Evolutionary conservation across 306 rosid species (phyloP).

Genomic region (Luffa acutangula): DNA sequence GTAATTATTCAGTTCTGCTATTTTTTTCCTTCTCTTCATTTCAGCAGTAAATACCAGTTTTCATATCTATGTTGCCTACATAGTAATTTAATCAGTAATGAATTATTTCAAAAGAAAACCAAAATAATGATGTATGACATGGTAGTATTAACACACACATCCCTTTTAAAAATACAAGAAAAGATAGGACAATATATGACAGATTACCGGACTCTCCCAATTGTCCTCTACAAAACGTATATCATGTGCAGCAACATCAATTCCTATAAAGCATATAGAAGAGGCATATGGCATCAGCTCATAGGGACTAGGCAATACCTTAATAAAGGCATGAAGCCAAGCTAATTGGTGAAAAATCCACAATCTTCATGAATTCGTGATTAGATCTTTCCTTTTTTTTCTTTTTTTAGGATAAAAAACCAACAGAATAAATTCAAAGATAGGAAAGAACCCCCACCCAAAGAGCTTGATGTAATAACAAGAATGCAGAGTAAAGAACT

Average conservation of each 20-base stretch:
- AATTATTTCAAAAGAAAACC: not conserved
- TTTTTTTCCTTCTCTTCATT: not conserved
- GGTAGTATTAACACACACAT: not conserved
- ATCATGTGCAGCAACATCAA: constrained; percentile 79
- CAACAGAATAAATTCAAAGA: no score
- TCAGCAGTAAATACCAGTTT: not conserved
- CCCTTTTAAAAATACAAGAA: not conserved
- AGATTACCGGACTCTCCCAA: constrained; percentile 98
- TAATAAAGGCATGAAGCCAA: no score
- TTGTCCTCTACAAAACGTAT: constrained; percentile 97
- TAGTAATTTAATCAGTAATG: not conserved
- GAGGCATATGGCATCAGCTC: constrained; percentile 7
- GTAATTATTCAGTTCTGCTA: not conserved
- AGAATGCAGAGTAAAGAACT: no score
- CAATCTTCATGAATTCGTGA: no score
- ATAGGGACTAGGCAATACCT: no score
- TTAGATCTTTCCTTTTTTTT: no score
- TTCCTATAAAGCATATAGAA: constrained; percentile 39
- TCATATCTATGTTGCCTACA: not conserved
- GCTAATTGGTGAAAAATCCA: no score
- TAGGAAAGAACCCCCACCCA: no score
- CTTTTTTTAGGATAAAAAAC: no score
- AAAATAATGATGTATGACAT: not conserved
- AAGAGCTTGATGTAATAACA: no score
- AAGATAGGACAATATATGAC: constrained; percentile 8